Base-by-base conservation (phyloP, 495 filamentous ascomycete species). In the Lineolata rhizophorae region DNA sequence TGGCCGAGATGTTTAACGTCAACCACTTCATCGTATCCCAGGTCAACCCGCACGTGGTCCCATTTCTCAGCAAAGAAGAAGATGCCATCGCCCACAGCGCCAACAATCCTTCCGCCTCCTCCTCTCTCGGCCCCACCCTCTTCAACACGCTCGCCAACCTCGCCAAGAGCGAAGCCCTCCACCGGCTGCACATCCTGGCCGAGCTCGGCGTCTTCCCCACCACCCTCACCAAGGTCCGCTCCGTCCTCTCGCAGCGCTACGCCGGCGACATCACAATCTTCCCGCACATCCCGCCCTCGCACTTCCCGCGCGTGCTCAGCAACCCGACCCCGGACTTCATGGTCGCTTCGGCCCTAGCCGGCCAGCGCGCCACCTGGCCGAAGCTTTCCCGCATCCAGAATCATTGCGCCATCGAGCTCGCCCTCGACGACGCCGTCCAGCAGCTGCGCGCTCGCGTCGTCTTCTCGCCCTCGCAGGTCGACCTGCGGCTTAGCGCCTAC, bases 1-100 rank as follows among this genome's bases (percentile, higher is more conserved):
- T 95, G 8, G 73, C 83, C 0, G 84, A 93, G 42, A 85, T 93
- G 77, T 92, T 93, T 54, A 92, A 93, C 45, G 83, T 93, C 53
- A 95, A 93, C 46, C 83, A 93, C 46, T 93, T 92, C 47, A 93
- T 95, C 45, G 85, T 93, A 19, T 92, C 83, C 0, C 85, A 95
- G 46, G 81, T 90, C 28, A 94, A 93, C 44, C 85, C 85, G 1
- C 85, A 94, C 42, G 76, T 94, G 18, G 72, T 90, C 0, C 83
- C 84, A 4, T 92, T 95, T 39, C 58, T 93, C 12, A 53, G 64
- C 15, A 76, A 72, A 41, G 73, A 84, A 35, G 72, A 78, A 34
- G 62, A 64, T 8, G 54, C 62, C 0, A 54, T 54, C 18, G 47
- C 46, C n/a, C 43, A 35, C 12, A n/a, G n/a, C n/a, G n/a, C n/a